These are phyloP conservation scores for Polygonum aviculare DNA, from an alignment of 148 eudicot species.

Conservation along the genomic window DNA sequence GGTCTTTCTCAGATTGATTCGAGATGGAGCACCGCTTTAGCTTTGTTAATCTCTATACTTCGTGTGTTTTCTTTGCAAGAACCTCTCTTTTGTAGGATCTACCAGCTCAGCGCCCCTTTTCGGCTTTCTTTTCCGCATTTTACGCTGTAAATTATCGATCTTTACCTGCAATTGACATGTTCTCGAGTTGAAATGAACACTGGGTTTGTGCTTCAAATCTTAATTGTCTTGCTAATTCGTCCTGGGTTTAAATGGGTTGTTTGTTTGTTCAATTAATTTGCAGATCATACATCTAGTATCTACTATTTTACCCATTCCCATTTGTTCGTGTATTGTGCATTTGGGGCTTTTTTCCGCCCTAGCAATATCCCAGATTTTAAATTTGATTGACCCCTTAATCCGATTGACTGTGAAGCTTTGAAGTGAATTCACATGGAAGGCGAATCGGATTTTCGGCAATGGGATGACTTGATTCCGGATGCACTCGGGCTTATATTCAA, in stretches of 20 bases:
- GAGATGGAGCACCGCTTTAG: neutral
- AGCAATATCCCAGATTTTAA: neutral
- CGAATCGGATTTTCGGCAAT: slow-evolving; percentile 29
- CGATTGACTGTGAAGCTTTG: neutral
- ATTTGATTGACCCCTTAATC: neutral
- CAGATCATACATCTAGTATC: neutral
- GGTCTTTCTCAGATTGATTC: neutral
- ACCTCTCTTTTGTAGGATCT: neutral
- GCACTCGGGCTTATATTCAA: slow-evolving; percentile 55
- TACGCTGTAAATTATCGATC: neutral
- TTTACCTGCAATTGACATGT: neutral
- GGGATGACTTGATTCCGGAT: slow-evolving; percentile 72
- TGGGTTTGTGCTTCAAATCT: neutral
- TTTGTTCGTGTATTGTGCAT: neutral
- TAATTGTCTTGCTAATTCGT: neutral
- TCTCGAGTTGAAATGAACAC: neutral
- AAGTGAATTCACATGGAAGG: slow-evolving; percentile 32
- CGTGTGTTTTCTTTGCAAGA: neutral
- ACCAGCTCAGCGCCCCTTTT: neutral
- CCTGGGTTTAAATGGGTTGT: neutral
- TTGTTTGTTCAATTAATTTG: neutral
- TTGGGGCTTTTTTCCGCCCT: neutral
- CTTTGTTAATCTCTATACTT: neutral
- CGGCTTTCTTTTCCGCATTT: neutral
- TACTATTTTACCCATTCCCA: neutral